phyloP scores from a whole-genome alignment of 2,329 filamentous ascomycete genomes.

The Fusarium luffae region DNA sequence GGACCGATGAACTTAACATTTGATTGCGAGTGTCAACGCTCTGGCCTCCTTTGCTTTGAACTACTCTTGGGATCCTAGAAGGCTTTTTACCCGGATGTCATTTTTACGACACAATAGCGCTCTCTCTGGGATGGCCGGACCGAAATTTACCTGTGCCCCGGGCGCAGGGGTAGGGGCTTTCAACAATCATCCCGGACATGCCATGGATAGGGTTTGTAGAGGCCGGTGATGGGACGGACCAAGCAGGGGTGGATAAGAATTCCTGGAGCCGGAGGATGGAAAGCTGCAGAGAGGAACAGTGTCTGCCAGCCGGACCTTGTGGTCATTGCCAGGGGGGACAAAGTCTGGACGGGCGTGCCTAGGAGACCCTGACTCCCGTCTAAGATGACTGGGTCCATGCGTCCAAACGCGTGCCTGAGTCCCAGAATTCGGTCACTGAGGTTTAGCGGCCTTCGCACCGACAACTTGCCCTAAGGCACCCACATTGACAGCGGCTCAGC shows the following conservation, averaged over 20 bases:
- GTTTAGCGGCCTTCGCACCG: slow-evolving; percentile 47
- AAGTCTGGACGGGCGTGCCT: slow-evolving; percentile 29
- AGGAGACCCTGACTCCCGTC: slow-evolving; percentile 37
- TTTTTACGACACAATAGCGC: slow-evolving; percentile 34
- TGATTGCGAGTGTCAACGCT: slow-evolving; percentile 40
- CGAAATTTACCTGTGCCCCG: slow-evolving; percentile 43
- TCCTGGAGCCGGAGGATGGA: slow-evolving; percentile 45
- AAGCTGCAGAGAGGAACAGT: slow-evolving; percentile 23
- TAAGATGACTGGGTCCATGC: slow-evolving; percentile 33
- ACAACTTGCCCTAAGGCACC: slow-evolving; percentile 47
- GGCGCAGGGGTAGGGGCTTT: slow-evolving; percentile 31
- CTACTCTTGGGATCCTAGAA: slow-evolving; percentile 35
- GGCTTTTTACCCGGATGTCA: slow-evolving; percentile 38
- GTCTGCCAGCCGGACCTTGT: slow-evolving; percentile 15
- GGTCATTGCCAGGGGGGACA: slow-evolving; percentile 27
- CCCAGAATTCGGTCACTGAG: slow-evolving; percentile 48
- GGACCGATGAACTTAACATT: slow-evolving; percentile 33
- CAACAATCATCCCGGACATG: slow-evolving; percentile 31
- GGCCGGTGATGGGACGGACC: slow-evolving; percentile 27
- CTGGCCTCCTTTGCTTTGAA: slow-evolving; percentile 25
- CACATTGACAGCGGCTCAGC: slow-evolving; percentile 47
- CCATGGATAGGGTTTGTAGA: slow-evolving; percentile 41
- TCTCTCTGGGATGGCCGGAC: slow-evolving; percentile 39
- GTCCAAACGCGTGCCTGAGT: slow-evolving; percentile 44
- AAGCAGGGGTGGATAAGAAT: slow-evolving; percentile 41